Conservation (phyloP, 192 early-diverging fungal genomes). For the Dissophora globulifera region DNA sequence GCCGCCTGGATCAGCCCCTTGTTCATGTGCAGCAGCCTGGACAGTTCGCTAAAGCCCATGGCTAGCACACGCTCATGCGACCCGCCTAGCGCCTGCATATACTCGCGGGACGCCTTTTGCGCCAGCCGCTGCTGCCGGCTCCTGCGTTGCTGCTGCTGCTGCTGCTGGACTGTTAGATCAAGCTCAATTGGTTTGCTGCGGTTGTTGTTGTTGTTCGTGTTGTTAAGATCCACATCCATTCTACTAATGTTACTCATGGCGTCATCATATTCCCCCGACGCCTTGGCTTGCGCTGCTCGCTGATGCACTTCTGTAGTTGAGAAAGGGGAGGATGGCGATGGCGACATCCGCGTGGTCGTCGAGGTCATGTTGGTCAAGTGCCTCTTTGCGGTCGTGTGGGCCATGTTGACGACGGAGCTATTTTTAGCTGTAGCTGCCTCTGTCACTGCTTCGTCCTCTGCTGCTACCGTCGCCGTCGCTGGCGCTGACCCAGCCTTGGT, state of each 20-base stretch:
- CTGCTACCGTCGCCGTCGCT: not conserved
- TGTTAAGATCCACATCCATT: too few species aligned
- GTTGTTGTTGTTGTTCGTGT: not conserved
- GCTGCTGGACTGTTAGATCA: too few species aligned
- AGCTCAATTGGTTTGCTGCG: too few species aligned
- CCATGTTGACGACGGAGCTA: constrained; percentile 28
- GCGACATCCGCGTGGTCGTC: not conserved
- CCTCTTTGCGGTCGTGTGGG: constrained; percentile 11
- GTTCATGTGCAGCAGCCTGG: constrained; percentile 36
- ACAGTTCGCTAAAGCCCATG: constrained; percentile 41
- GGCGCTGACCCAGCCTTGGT: not conserved
- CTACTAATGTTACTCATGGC: not conserved
- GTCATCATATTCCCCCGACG: not conserved
- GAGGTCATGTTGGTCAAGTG: constrained; percentile 44
- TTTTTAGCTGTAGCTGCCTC: constrained; percentile 32
- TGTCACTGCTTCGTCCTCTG: not conserved
- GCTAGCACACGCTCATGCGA: constrained; percentile 28
- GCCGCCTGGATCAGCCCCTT: constrained; percentile 55
- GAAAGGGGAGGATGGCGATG: not conserved
- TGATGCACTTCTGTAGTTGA: too few species aligned
- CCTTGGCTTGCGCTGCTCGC: too few species aligned
- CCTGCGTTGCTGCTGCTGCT: too few species aligned
- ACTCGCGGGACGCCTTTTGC: constrained; percentile 28
- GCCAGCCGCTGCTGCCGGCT: constrained; percentile 18
- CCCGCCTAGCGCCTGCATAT: constrained; percentile 40